These are phyloP conservation scores for Pittosporum tobira DNA, from an alignment of 129 eudicot species.

Conservation along the genomic window DNA sequence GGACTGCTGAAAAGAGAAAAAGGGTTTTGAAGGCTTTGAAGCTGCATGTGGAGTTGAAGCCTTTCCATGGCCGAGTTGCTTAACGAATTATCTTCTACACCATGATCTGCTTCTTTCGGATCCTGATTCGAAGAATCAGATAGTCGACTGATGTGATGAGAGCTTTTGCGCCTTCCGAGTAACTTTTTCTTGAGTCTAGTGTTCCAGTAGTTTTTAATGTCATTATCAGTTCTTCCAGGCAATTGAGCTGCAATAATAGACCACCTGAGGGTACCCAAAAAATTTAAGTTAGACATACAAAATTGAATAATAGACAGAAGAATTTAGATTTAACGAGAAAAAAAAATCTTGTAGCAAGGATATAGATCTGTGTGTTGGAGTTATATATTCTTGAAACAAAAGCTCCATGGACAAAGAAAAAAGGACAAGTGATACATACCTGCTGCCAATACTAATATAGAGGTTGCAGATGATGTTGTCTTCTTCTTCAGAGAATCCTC, in stretches of 20 bases:
- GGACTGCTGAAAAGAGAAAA: slow-evolving; percentile 33
- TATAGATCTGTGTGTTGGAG: slow-evolving; percentile 22
- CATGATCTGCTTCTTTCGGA: slow-evolving; percentile 19
- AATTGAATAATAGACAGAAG: too few relatives aligned
- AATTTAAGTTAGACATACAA: not conserved
- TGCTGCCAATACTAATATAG: slow-evolving; percentile 88
- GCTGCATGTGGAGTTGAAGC: slow-evolving; percentile 76
- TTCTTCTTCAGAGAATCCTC: slow-evolving; percentile 92
- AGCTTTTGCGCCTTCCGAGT: slow-evolving; percentile 56
- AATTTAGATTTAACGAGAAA: too few relatives aligned
- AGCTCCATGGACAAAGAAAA: slow-evolving; percentile 32
- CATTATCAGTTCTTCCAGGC: slow-evolving; percentile 85
- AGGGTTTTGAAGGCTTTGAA: slow-evolving; percentile 46
- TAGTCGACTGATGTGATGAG: slow-evolving; percentile 22
- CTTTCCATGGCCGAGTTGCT: slow-evolving; percentile 75
- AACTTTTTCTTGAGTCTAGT: slow-evolving; percentile 71
- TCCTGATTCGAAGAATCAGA: slow-evolving; percentile 24
- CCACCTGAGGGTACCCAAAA: slow-evolving; percentile 41
- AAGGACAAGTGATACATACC: slow-evolving; percentile 54
- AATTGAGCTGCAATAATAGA: slow-evolving; percentile 83
- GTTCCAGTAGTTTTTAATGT: slow-evolving; percentile 88
- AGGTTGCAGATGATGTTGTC: slow-evolving; percentile 85
- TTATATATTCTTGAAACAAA: slow-evolving; percentile 26
- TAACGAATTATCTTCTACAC: slow-evolving; percentile 27
- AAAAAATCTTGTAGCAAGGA: not conserved